Evolutionary conservation across 306 rosid species (phyloP).

Genomic region (Rosa chinensis): DNA sequence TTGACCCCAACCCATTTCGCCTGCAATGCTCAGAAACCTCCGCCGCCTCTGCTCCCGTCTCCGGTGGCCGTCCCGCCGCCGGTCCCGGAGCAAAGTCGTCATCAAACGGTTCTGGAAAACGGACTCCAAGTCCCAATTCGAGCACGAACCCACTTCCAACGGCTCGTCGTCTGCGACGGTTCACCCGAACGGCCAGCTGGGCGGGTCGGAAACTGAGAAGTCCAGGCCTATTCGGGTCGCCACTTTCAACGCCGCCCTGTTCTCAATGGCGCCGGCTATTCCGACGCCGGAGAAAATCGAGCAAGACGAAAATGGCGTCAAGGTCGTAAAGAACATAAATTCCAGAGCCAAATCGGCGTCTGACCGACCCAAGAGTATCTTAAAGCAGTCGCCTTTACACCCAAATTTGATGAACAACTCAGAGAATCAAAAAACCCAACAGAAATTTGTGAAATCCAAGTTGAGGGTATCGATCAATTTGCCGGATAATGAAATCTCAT

Average conservation of each 20-base stretch:
- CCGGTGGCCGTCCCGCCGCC: conserved; percentile 59
- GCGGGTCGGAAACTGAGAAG: conserved; percentile 21
- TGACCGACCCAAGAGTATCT: conserved; percentile 66
- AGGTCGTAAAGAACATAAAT: background rate
- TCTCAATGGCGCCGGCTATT: conserved; percentile 85
- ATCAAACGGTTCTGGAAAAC: conserved; percentile 41
- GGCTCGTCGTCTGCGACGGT: conserved; percentile 41
- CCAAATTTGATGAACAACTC: conserved; percentile 33
- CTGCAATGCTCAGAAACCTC: conserved; percentile 60
- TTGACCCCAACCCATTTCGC: conserved; percentile 13
- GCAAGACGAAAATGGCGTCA: conserved; percentile 33
- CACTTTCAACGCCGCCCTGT: conserved; percentile 90
- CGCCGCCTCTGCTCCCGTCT: conserved; percentile 62
- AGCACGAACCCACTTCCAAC: conserved; percentile 30
- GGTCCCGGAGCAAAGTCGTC: conserved; percentile 42
- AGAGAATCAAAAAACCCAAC: conserved; percentile 33
- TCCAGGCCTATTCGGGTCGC: conserved; percentile 58
- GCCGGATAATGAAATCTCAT: conserved; percentile 87
- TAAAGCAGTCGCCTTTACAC: conserved; percentile 62
- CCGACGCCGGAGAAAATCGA: conserved; percentile 37
- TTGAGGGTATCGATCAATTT: conserved; percentile 81
- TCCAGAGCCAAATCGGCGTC: conserved; percentile 39
- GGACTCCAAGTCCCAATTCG: conserved; percentile 24
- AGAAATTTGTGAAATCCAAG: conserved; percentile 47
- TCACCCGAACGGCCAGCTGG: conserved; percentile 52